phyloP scores from a whole-genome alignment of 75 land plant species.

The Pinus tabuliformis region DNA sequence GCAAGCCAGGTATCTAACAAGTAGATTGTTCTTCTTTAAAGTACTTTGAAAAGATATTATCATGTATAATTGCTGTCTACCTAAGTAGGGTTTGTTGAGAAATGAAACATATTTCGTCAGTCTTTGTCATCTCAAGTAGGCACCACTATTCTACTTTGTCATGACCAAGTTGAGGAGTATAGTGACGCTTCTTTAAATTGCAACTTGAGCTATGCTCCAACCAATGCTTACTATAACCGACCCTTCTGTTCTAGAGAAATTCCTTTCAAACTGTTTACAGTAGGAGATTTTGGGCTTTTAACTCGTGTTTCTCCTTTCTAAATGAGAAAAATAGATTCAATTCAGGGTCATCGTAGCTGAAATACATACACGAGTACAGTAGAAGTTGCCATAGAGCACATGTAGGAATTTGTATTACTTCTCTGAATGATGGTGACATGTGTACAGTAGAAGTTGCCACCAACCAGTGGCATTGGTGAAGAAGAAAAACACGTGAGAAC shows the following conservation, averaged over 20 bases:
- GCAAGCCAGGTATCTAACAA: slow-evolving; percentile 29
- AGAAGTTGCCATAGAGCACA: neutral
- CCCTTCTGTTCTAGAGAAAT: no score
- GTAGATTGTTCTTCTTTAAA: neutral
- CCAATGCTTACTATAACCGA: neutral
- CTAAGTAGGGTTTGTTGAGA: neutral
- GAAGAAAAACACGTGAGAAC: neutral
- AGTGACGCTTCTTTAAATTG: neutral
- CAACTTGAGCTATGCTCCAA: neutral
- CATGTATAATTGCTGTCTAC: neutral
- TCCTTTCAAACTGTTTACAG: no score
- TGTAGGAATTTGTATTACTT: neutral
- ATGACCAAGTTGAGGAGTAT: neutral
- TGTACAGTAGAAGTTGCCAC: neutral
- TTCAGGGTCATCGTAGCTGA: neutral
- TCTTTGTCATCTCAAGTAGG: neutral
- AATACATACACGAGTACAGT: neutral
- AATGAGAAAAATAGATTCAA: neutral
- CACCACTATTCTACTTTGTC: neutral
- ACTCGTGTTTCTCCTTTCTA: neutral
- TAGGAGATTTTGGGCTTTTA: neutral
- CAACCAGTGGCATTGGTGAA: neutral
- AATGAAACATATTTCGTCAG: neutral
- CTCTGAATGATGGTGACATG: neutral
- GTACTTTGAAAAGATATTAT: neutral